Evolutionary conservation across 2,329 filamentous ascomycete species (phyloP), one percentile per base, ranked within the genome.

Genomic region (Nigrospora osmanthi): DNA sequence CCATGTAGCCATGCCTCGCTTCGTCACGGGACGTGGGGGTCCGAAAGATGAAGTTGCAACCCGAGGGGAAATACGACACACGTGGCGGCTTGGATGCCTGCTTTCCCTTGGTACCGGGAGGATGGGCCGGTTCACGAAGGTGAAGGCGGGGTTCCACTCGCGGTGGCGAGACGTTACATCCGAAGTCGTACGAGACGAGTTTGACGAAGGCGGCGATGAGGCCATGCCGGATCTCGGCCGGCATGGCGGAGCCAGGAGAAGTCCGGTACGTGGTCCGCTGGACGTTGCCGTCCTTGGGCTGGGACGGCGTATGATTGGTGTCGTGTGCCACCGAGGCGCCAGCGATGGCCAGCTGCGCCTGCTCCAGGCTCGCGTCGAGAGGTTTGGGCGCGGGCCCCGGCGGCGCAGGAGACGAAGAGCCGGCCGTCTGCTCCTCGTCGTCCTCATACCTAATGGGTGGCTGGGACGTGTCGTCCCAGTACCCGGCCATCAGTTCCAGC

Each of bases 101-200:
- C 11, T 34, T 33, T 14, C 32, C 30, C 40, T 10, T 10, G 23
- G 23, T 28, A 28, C 23, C 23, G 23, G 23, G 23, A 28, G 23
- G 23, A 28, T 28, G 23, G 14, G 53, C 50, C 49, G 56, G 49
- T 52, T 57, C 67, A 40, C 64, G 45, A 57, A 83, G 59, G 38
- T 81, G 72, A 16, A 84, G 65, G 3, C 80, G 71, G 11, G 80
- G 80, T 53, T 84, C 80, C 19, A 69, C 66, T 35, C 79, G 72
- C 14, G 80, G 66, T 23, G 73, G 67, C 3, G 70, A 67, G 40
- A 81, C 73, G 52, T 75, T 83, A 60, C 80, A 83, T 42, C 78
- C 76, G 59, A 83, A 84, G 50, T 83, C 79, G 54, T 83, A 84
- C 15, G 78, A 72, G 14, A 84, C 72, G 5, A 84, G 70, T 58